Evolutionary conservation across 2,329 filamentous ascomycete species (phyloP).

Genomic region (Endocalyx cinctus): DNA sequence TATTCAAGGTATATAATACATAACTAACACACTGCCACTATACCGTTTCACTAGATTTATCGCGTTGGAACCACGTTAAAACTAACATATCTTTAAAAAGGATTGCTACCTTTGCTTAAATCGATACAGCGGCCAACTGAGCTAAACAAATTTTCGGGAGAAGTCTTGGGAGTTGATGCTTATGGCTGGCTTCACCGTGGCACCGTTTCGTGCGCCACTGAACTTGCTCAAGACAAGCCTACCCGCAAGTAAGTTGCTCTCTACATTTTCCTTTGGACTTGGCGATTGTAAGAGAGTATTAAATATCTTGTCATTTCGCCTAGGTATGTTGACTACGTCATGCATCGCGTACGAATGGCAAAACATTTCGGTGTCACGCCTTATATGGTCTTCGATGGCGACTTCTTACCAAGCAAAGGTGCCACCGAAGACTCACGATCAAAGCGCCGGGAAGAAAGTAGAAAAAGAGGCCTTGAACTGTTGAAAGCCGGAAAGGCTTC

Average conservation of each 20-base stretch:
- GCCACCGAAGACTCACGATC: slow-evolving; percentile 75
- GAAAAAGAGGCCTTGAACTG: slow-evolving; percentile 69
- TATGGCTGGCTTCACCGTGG: slow-evolving; percentile 98
- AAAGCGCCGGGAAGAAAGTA: slow-evolving; percentile 73
- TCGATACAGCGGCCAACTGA: slow-evolving; percentile 89
- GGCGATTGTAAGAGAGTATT: background rate
- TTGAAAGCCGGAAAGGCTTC: slow-evolving; percentile 74
- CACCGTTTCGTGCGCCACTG: slow-evolving; percentile 82
- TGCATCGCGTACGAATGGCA: slow-evolving; percentile 90
- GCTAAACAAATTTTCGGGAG: slow-evolving; percentile 79
- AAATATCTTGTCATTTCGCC: slow-evolving; percentile 3
- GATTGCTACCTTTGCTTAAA: slow-evolving; percentile 85
- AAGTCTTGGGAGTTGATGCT: slow-evolving; percentile 90
- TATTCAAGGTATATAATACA: slow-evolving; percentile 24
- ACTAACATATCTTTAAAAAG: slow-evolving; percentile 36
- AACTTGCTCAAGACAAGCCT: slow-evolving; percentile 82
- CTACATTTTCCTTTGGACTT: background rate
- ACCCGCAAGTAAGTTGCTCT: slow-evolving; percentile 67
- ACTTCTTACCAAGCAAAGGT: slow-evolving; percentile 90
- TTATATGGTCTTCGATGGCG: slow-evolving; percentile 93
- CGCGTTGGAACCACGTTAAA: no score
- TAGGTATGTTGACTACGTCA: slow-evolving; percentile 84
- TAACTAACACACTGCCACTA: background rate
- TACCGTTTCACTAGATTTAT: background rate
- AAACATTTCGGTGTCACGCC: slow-evolving; percentile 91